Evolutionary conservation across 306 rosid genomes (phyloP).

Genomic region (Quercus robur): DNA sequence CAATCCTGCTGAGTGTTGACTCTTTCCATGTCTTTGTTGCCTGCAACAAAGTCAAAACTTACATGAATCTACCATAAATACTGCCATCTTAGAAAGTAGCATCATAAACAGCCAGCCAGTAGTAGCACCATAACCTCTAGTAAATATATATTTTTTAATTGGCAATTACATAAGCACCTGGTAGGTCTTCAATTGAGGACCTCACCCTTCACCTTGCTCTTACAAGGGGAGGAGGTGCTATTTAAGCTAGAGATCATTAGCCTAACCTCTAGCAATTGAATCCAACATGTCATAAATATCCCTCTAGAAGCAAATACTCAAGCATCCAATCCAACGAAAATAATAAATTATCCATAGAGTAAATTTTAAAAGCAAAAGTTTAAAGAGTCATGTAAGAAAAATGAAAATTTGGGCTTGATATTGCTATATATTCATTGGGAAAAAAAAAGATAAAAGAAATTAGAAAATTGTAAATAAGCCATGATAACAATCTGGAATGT

Average conservation of each 20-base stretch:
- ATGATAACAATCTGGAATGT: not conserved
- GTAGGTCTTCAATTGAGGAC: no score
- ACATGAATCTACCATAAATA: conserved; percentile 13
- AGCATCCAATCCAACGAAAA: no score
- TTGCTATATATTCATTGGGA: not conserved
- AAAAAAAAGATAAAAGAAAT: not conserved
- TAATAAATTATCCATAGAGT: no score
- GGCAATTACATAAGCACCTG: no score
- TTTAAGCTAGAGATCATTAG: no score
- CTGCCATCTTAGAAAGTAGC: conserved; percentile 17
- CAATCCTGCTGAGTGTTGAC: conserved; percentile 85
- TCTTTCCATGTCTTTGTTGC: conserved; percentile 87
- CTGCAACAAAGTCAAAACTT: conserved; percentile 38
- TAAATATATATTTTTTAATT: no score
- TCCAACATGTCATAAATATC: no score
- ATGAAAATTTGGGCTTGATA: not conserved
- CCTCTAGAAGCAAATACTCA: no score
- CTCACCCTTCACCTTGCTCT: no score
- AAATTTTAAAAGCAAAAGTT: no score
- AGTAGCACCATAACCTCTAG: not conserved
- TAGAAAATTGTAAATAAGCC: not conserved
- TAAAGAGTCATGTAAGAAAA: not conserved
- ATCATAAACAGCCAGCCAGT: conserved; percentile 9
- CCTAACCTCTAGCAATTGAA: no score
- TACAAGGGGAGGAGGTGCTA: no score